A percentile compares a stretch with the other conserved stretches of the same genome.
phyloP scores from a whole-genome alignment of 768 basidiomycete species.

The Clathrus columnatus region DNA sequence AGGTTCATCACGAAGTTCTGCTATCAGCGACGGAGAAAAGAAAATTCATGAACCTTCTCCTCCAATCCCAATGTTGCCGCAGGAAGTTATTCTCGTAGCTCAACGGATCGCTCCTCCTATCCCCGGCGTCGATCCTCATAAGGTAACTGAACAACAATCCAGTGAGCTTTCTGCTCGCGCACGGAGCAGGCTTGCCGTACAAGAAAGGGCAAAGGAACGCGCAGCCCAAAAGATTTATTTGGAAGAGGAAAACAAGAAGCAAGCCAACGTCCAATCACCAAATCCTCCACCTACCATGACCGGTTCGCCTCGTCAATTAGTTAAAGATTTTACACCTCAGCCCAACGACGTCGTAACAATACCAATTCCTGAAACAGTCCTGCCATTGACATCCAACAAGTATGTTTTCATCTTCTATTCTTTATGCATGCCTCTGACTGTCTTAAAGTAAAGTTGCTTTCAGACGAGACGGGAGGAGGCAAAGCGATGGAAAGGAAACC shows the following conservation, averaged over 20 bases:
- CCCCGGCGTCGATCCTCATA: neutral
- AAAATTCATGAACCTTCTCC: too few species aligned
- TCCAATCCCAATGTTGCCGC: neutral
- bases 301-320: neutral
- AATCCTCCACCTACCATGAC: neutral
- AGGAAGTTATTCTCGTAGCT: conserved; percentile 2
- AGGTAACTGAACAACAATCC: neutral
- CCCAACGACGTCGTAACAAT: neutral
- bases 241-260: neutral
- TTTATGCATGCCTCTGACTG: neutral
- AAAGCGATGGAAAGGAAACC: conserved; percentile 4
- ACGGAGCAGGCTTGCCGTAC: neutral
- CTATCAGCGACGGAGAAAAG: neutral
- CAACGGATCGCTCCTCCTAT: neutral
- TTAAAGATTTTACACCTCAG: neutral
- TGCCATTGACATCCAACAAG: neutral
- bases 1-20: neutral
- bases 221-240: neutral
- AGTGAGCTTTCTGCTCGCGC: neutral
- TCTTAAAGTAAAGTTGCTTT: neutral
- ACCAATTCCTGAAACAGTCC: neutral
- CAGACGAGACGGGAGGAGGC: neutral
- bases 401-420: neutral
- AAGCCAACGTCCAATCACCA: neutral
- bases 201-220: neutral